phyloP scores from a whole-genome alignment of 192 early-diverging fungal species.

The Phycomyces nitens region DNA sequence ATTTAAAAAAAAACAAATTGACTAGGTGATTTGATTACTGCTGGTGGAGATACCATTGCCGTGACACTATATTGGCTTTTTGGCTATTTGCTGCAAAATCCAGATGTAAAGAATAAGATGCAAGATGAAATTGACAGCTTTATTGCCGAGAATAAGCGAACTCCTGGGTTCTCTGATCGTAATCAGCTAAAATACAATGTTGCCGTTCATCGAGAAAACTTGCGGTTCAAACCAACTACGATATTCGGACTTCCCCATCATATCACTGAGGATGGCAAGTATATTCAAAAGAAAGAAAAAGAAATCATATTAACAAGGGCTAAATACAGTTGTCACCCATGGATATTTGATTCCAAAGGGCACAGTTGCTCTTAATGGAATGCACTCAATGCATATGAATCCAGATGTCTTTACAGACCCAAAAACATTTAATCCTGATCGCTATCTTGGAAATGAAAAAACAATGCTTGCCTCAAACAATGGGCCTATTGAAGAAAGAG shows the following conservation, averaged over 20 bases:
- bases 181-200: slow-evolving; percentile 12
- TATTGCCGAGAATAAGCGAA: not conserved
- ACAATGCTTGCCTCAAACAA: slow-evolving; percentile 8
- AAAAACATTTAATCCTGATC: slow-evolving; percentile 46
- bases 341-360: slow-evolving; percentile 50
- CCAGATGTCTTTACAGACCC: slow-evolving; percentile 35
- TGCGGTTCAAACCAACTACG: slow-evolving; percentile 4
- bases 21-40: slow-evolving; percentile 12
- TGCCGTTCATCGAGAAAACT: slow-evolving; percentile 18
- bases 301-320: no score
- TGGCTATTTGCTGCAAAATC: slow-evolving; percentile 17
- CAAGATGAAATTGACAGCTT: slow-evolving; percentile 14
- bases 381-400: slow-evolving; percentile 47
- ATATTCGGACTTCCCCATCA: slow-evolving; percentile 13
- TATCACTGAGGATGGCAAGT: slow-evolving; percentile 12
- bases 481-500: slow-evolving; percentile 14
- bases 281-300: no score
- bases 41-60: slow-evolving; percentile 15
- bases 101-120: slow-evolving; percentile 14
- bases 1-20: not conserved
- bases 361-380: slow-evolving; percentile 38
- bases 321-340: slow-evolving; percentile 21
- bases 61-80: slow-evolving; percentile 18
- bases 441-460: slow-evolving; percentile 16
- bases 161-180: slow-evolving; percentile 8